A percentile compares a stretch with the other conserved stretches of the same genome.
phyloP scores from a whole-genome alignment of 2,329 filamentous ascomycete genomes.

The Didymella glomerata region DNA sequence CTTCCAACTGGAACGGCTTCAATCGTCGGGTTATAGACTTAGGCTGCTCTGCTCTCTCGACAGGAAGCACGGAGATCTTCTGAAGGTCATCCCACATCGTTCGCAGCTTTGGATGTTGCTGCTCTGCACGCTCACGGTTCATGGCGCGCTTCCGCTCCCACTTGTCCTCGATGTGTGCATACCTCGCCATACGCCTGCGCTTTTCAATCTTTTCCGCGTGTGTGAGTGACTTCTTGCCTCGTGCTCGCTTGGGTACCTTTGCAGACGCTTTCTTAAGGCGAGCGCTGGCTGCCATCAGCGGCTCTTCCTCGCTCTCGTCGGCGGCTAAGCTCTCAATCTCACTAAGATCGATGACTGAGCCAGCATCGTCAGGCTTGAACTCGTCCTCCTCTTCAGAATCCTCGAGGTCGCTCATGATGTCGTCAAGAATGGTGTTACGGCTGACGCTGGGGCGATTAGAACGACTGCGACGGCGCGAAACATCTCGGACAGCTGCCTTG shows the following conservation, averaged over 20 bases:
- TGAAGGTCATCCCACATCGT: constrained; percentile 87
- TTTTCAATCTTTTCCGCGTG: constrained; percentile 33
- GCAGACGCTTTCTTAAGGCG: constrained; percentile 28
- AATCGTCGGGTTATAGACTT: constrained; percentile 79
- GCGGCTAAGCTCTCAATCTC: constrained; percentile 28
- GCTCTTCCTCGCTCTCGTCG: constrained; percentile 42
- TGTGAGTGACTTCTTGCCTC: constrained; percentile 42
- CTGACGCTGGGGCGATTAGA: constrained; percentile 33
- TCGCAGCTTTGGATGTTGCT: constrained; percentile 77
- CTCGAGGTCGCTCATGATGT: constrained; percentile 33
- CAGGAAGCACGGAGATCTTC: constrained; percentile 71
- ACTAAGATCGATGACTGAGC: constrained; percentile 25
- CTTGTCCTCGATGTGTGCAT: constrained; percentile 48
- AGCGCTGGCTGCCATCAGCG: constrained; percentile 33
- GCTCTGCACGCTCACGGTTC: constrained; percentile 72
- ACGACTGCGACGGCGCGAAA: constrained; percentile 27
- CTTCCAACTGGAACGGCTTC: constrained; percentile 93
- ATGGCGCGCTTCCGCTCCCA: constrained; percentile 59
- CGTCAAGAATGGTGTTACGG: constrained; percentile 27
- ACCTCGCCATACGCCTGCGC: constrained; percentile 32
- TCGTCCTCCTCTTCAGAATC: constrained; percentile 40
- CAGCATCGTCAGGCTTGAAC: constrained; percentile 38
- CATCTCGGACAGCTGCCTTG: constrained; percentile 25
- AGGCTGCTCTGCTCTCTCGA: constrained; percentile 74
- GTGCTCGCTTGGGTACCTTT: constrained; percentile 21